Conservation (phyloP, 768 basidiomycete species). For the Collybia sordida region DNA sequence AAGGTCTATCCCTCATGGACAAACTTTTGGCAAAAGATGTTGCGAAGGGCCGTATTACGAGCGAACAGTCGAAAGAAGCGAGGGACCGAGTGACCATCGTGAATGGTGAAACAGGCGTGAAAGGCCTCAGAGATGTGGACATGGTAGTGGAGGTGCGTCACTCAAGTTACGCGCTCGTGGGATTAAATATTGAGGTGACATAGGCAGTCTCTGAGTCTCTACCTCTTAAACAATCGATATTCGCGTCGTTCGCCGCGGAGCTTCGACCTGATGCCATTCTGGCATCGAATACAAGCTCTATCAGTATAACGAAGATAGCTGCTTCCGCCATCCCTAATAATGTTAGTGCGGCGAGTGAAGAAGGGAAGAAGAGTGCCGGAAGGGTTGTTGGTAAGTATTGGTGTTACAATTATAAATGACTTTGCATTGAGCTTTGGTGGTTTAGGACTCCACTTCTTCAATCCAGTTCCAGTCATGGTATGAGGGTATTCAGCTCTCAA, state of each 20-base stretch:
- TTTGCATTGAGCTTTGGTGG: neutral
- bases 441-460: constrained; percentile 89
- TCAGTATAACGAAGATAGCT: constrained; percentile 93
- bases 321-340: constrained; percentile 68
- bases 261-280: constrained; percentile 76
- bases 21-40: constrained; percentile 89
- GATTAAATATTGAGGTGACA: neutral
- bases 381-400: constrained; percentile 73
- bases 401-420: neutral
- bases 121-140: constrained; percentile 74
- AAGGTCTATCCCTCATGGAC: constrained; percentile 74
- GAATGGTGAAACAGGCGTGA: constrained; percentile 44
- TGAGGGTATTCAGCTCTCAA: neutral
- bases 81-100: constrained; percentile 64
- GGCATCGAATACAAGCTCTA: constrained; percentile 92
- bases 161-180: neutral
- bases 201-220: constrained; percentile 89
- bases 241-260: constrained; percentile 65
- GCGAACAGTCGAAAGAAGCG: constrained; percentile 72
- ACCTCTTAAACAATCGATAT: constrained; percentile 75
- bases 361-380: constrained; percentile 62
- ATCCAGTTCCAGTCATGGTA: constrained; percentile 96
- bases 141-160: constrained; percentile 83
- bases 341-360: constrained; percentile 54
- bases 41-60: constrained; percentile 71